These are phyloP conservation scores for Bisporella sp. DNA, from an alignment of 2,329 filamentous ascomycete species.

Conservation along the genomic window DNA sequence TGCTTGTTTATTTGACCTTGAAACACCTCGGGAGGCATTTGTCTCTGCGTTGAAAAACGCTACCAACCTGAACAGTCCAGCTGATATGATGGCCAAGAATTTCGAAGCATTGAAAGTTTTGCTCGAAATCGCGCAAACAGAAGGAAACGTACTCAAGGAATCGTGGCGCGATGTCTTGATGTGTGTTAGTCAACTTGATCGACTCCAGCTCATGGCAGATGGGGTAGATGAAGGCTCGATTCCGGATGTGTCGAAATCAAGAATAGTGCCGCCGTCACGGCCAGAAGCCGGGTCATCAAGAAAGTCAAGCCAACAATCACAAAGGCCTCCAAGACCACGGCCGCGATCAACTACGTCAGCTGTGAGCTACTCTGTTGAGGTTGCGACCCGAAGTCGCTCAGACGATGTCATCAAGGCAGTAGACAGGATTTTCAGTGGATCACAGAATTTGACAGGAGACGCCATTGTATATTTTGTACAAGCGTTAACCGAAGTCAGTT, in stretches of 20 bases:
- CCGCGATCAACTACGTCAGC: slow-evolving; percentile 42
- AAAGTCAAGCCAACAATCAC: slow-evolving; percentile 52
- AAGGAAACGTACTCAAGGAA: slow-evolving; percentile 80
- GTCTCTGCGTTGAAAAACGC: slow-evolving; percentile 88
- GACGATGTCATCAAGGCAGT: slow-evolving; percentile 90
- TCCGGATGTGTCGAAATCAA: slow-evolving; percentile 82
- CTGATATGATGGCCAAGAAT: slow-evolving; percentile 93
- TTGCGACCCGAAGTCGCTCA: slow-evolving; percentile 86
- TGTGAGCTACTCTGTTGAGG: slow-evolving; percentile 58
- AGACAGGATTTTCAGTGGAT: slow-evolving; percentile 95
- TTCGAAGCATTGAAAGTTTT: slow-evolving; percentile 89
- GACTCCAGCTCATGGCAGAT: slow-evolving; percentile 88
- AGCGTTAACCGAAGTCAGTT: slow-evolving; percentile 90
- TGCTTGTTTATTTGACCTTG: slow-evolving; percentile 85
- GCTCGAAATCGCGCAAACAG: slow-evolving; percentile 84
- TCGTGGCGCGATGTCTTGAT: slow-evolving; percentile 96
- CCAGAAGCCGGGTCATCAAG: slow-evolving; percentile 48
- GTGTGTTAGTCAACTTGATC: slow-evolving; percentile 91
- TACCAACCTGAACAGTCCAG: slow-evolving; percentile 91
- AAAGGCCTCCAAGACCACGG: slow-evolving; percentile 40
- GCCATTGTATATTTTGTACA: slow-evolving; percentile 94
- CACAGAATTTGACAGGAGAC: slow-evolving; percentile 84
- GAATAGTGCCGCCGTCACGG: slow-evolving; percentile 53
- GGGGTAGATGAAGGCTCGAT: slow-evolving; percentile 90
- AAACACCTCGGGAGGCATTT: slow-evolving; percentile 91